Base-by-base conservation (phyloP, 1,284 basidiomycete species). In the Irpex sp. region DNA sequence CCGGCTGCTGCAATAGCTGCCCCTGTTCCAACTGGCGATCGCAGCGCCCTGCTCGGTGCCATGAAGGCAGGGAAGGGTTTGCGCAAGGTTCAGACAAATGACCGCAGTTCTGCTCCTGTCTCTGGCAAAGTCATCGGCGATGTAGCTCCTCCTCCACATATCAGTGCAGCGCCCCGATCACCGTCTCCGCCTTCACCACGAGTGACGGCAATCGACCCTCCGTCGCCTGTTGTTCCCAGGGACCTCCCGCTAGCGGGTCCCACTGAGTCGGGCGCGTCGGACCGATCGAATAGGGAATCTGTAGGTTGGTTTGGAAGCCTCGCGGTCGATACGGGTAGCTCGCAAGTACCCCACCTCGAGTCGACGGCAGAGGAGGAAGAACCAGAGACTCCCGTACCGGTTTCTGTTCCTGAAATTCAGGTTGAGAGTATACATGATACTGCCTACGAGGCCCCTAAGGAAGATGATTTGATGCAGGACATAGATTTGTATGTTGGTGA, bases 301-400 rank as follows among this genome's bases (percentile, higher is more conserved):
- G 91, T 97, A 8, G 95, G 95, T 71, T 98, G 96, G 96, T 93
- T 94, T 72, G 84, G 88, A 61, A 90, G 88, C 47, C 81, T 97
- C n/a, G 95, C 95, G 7, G 89, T 89, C 49, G 93, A 97, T 75
- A 73, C 77, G 7, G 71, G 78, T 49, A 69, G 72, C 9, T 65
- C 70, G 37, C 72, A 76, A 60, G 64, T 75, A 15, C 77, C 82
- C 54, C 75, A 74, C 53, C 68, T 90, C 62, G 83, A 89, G 56
- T 75, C 85, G 5, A 88, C 85, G 62, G 84, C 86, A 65, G 85
- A 87, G 39, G 87, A 88, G 58, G 82, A 84, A 55, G 77, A 78
- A 39, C 80, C 81, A 39, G 54, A 65, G 54, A 60, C 55, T 26
- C 39, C 39, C 8, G 15, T 15, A 43, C 47, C n/a, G 36, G 63